Percentiles rank a stretch among this genome's conserved stretches.
Evolutionary conservation across 805 yeast genomes (phyloP).

Genomic region (Candida berthetii): DNA sequence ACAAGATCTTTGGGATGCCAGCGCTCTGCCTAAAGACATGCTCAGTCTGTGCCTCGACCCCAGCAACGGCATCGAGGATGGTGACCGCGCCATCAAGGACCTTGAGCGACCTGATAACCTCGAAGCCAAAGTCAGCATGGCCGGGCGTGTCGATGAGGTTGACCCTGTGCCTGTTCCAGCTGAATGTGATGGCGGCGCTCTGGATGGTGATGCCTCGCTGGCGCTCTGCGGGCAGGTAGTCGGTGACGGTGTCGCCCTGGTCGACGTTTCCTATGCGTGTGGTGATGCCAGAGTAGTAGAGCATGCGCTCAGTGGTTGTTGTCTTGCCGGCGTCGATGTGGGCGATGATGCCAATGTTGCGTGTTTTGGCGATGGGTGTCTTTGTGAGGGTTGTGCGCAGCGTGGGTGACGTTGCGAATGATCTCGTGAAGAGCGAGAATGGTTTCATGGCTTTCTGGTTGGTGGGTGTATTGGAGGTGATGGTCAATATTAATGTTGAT

Average conservation of each 20-base stretch:
- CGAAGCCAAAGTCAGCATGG: slow-evolving; percentile 95
- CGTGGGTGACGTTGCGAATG: too few relatives aligned
- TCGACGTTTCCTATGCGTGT: slow-evolving; percentile 87
- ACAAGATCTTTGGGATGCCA: slow-evolving; percentile 72
- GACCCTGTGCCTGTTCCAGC: slow-evolving; percentile 74
- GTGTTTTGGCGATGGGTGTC: slow-evolving; percentile 28
- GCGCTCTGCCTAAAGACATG: slow-evolving; percentile 92
- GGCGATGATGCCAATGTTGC: slow-evolving; percentile 97
- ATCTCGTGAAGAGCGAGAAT: too few relatives aligned
- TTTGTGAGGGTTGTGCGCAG: background rate
- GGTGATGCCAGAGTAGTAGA: slow-evolving; percentile 82
- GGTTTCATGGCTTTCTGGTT: too few relatives aligned
- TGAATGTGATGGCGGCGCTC: slow-evolving; percentile 89
- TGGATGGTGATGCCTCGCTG: slow-evolving; percentile 94
- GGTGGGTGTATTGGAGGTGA: too few relatives aligned
- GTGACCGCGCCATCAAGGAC: slow-evolving; percentile 95
- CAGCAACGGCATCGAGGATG: slow-evolving; percentile 91
- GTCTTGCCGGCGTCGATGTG: slow-evolving; percentile 99
- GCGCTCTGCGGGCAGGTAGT: slow-evolving; percentile 83
- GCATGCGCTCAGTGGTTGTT: slow-evolving; percentile 93
- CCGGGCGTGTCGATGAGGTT: slow-evolving; percentile 97
- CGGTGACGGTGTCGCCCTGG: slow-evolving; percentile 95
- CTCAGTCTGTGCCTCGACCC: slow-evolving; percentile 97
- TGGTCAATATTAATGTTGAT: too few relatives aligned
- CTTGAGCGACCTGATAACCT: slow-evolving; percentile 82